These are phyloP conservation scores for Taiozyma sp. DNA, from an alignment of 1,139 yeast species.

Conservation along the genomic window DNA sequence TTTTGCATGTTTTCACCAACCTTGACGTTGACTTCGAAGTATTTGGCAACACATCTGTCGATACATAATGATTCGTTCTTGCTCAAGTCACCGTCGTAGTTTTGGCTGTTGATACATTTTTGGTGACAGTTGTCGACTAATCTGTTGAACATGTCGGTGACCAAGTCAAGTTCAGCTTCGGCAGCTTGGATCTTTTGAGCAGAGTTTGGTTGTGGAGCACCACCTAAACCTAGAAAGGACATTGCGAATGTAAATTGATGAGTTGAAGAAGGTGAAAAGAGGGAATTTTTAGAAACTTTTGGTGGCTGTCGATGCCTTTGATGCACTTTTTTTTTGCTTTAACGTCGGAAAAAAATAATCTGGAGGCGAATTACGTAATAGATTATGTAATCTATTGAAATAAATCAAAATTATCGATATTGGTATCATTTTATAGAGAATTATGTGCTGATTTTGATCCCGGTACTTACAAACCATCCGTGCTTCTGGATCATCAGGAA, in stretches of 20 bases:
- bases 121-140: conserved; percentile 78
- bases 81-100: conserved; percentile 76
- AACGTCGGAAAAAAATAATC: background rate
- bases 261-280: background rate
- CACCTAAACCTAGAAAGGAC: conserved; percentile 87
- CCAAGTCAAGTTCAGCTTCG: conserved; percentile 88
- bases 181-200: conserved; percentile 83
- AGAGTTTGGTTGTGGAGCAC: conserved; percentile 65
- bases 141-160: conserved; percentile 95
- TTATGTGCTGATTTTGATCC: background rate
- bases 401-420: background rate
- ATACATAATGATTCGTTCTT: conserved; percentile 88
- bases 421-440: background rate
- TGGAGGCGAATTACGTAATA: background rate
- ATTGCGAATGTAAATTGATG: conserved; percentile 25
- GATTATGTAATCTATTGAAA: background rate
- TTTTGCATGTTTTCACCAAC: conserved; percentile 91
- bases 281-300: no score
- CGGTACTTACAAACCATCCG: background rate
- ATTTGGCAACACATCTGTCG: conserved; percentile 96
- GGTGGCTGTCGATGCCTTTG: background rate
- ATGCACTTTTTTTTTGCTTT: background rate
- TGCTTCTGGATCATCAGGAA: background rate
- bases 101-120: conserved; percentile 64
- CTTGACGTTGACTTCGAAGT: conserved; percentile 92